These are phyloP conservation scores for Eucalyptus microcorys DNA, from an alignment of 345 rosid species.

Conservation along the genomic window DNA sequence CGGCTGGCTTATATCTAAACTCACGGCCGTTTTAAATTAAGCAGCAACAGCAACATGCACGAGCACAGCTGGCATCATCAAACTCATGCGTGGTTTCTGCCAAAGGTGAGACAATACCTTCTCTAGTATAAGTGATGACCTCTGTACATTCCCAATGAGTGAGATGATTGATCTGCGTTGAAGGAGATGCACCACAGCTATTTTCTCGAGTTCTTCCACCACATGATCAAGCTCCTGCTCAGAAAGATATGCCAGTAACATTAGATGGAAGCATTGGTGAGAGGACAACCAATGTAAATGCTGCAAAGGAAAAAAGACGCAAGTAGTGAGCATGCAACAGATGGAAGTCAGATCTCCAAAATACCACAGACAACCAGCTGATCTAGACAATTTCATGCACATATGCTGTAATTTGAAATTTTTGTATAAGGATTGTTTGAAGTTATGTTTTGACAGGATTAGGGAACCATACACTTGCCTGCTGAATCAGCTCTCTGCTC, in stretches of 20 bases:
- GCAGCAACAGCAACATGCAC: neutral
- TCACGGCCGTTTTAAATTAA: neutral
- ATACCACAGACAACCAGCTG: neutral
- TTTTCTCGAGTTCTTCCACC: constrained; percentile 94
- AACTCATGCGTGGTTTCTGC: neutral
- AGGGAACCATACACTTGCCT: constrained; percentile 52
- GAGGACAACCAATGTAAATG: neutral
- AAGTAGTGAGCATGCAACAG: neutral
- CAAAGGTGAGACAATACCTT: constrained; percentile 36
- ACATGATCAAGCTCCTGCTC: constrained; percentile 96
- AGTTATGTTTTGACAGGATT: neutral
- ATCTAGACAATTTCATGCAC: neutral
- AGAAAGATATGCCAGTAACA: neutral
- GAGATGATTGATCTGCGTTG: constrained; percentile 92
- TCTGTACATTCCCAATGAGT: constrained; percentile 88
- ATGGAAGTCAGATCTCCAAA: neutral
- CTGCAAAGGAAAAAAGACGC: neutral
- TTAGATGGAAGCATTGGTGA: neutral
- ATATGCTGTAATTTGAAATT: neutral
- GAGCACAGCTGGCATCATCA: neutral
- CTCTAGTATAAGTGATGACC: constrained; percentile 85
- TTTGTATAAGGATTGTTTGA: neutral
- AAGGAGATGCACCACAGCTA: constrained; percentile 78
- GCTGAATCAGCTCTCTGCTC: constrained; percentile 97
- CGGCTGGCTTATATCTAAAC: neutral